phyloP scores from a whole-genome alignment of 306 rosid genomes.

The Chamaecrista fasciculata region DNA sequence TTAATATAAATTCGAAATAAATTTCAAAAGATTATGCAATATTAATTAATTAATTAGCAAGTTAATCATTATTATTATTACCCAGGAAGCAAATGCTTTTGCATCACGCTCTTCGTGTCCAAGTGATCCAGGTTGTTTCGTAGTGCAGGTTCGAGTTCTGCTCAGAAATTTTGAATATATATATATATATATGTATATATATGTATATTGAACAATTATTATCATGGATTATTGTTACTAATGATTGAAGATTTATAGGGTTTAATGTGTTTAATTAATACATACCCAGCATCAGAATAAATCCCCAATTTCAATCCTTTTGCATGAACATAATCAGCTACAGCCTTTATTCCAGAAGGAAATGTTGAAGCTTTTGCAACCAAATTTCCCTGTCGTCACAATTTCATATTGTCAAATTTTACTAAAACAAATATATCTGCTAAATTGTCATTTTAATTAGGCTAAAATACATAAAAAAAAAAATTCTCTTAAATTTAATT shows the following conservation, averaged over 20 bases:
- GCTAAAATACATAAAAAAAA: too few species aligned
- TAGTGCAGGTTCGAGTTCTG: slow-evolving; percentile 58
- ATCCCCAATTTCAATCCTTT: slow-evolving; percentile 66
- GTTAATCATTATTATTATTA: too few species aligned
- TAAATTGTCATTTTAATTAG: too few species aligned
- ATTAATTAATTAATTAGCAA: too few species aligned
- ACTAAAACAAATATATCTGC: too few species aligned
- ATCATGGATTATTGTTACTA: background rate
- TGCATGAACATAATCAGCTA: slow-evolving; percentile 60
- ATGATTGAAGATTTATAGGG: background rate
- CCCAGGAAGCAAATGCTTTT: slow-evolving; percentile 71
- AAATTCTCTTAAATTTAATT: too few species aligned
- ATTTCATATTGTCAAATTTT: too few species aligned
- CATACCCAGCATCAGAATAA: slow-evolving; percentile 75
- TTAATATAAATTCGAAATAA: too few species aligned
- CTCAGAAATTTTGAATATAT: background rate
- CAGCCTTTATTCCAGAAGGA: slow-evolving; percentile 67
- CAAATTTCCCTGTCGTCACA: slow-evolving; percentile 50
- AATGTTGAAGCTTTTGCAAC: slow-evolving; percentile 53
- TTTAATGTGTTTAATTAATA: slow-evolving; percentile 17
- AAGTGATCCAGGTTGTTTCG: slow-evolving; percentile 64
- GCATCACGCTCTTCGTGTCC: slow-evolving; percentile 69
- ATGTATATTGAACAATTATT: background rate
- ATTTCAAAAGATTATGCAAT: too few species aligned
- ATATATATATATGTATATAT: too few species aligned